Base-by-base conservation (phyloP, 2,329 filamentous ascomycete genomes). In the Colletotrichum cordylinicola region DNA sequence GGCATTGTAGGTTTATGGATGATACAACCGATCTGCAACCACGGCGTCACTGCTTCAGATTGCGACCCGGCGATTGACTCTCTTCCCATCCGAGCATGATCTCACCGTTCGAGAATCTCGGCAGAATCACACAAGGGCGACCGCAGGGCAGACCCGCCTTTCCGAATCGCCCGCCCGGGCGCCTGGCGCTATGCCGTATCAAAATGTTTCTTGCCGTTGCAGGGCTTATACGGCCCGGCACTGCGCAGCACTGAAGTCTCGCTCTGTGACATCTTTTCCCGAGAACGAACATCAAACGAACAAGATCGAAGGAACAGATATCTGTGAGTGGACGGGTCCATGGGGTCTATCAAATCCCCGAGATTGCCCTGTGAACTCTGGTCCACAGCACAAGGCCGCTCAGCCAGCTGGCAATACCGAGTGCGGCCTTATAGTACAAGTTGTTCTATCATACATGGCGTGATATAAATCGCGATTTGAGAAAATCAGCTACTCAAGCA, bases 11-110 rank as follows among this genome's bases (percentile, higher is more conserved):
- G 70, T 76, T 76, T 73, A 37, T 58, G 56, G 39, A 65, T 74
- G 74, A 76, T 65, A 76, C 74, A 74, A 74, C 18, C 37, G 74
- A 76, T 76, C 74, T 76, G 70, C 74, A 76, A 56, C 74, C 74
- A 56, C 21, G 58, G 70, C 74, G 70, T 74, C 70, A 74, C 74
- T 69, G 74, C 70, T 60, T 76, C 74, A 76, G 70, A 69, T 52
- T 52, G 24, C 24, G 29, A 61, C 24, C 31, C 43, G 56, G 37
- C 62, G 62, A 56, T 48, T 58, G 33, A 33, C 9, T 33, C 62
- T 75, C 31, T 35, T 43, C 61, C 37, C 64, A 31, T 37, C 58
- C 43, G 27, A 31, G 73, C 70, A 75, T 68, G 43, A 39, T 67
- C 65, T 65, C 39, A 65, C 29, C 62, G 48, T 75, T 73, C 60